phyloP scores from a whole-genome alignment of 73 alveolate genomes.

The Tetrahymena thermophila region DNA sequence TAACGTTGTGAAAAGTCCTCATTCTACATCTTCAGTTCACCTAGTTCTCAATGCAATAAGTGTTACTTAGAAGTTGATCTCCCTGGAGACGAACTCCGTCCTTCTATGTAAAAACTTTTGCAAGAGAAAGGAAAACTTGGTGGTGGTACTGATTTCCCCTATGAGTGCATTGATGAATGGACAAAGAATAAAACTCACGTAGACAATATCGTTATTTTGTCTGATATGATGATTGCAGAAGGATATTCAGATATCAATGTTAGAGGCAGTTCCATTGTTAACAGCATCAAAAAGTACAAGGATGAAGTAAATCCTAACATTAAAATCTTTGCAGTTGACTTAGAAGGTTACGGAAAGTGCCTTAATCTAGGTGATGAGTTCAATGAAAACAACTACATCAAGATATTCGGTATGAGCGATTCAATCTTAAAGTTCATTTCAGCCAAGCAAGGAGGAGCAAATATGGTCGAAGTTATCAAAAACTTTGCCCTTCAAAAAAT shows the following conservation, averaged over 20 bases:
- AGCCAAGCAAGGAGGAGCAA: background rate
- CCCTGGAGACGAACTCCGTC: background rate
- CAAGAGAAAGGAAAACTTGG: background rate
- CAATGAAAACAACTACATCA: background rate
- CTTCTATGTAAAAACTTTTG: background rate
- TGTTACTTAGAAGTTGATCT: background rate
- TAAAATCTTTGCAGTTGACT: background rate
- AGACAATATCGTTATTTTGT: background rate
- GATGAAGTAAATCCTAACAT: background rate
- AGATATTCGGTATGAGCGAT: background rate
- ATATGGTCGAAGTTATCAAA: background rate
- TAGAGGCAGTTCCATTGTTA: background rate
- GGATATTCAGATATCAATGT: background rate
- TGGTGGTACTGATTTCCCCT: conserved; percentile 1
- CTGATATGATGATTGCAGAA: background rate
- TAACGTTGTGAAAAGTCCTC: background rate
- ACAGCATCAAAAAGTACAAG: background rate
- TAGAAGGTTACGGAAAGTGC: background rate
- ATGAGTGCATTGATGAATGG: background rate
- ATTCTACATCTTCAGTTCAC: background rate
- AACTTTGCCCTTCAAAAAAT: background rate
- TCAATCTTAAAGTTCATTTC: background rate
- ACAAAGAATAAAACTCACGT: background rate
- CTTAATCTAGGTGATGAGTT: background rate
- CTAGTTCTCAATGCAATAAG: background rate